phyloP scores from a whole-genome alignment of 495 filamentous ascomycete species.

The Pyronema domesticum region DNA sequence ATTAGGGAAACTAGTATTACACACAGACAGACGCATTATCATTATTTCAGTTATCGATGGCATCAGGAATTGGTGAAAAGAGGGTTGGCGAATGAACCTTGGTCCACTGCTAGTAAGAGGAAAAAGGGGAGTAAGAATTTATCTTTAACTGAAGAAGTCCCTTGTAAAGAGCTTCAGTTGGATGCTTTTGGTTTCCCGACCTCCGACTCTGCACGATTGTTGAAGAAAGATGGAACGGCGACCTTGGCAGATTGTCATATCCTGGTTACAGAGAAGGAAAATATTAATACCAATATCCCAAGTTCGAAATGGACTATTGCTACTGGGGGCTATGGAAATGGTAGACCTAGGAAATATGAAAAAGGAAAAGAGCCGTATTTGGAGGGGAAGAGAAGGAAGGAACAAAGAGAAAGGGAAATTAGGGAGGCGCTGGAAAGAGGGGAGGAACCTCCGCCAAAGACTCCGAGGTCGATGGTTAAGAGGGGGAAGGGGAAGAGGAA shows the following conservation, averaged over 20 bases:
- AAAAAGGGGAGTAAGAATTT: slow-evolving; percentile 19
- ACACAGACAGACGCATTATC: slow-evolving; percentile 36
- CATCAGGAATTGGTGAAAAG: slow-evolving; percentile 40
- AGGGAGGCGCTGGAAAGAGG: too few relatives aligned
- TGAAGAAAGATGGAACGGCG: slow-evolving; percentile 30
- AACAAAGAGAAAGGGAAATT: background rate
- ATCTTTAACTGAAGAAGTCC: background rate
- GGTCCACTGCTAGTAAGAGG: slow-evolving; percentile 29
- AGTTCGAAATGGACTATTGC: background rate
- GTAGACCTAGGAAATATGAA: slow-evolving; percentile 26
- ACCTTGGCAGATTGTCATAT: slow-evolving; percentile 31
- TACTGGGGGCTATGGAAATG: slow-evolving; percentile 7
- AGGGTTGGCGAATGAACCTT: slow-evolving; percentile 38
- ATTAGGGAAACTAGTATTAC: slow-evolving; percentile 41
- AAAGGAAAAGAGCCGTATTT: slow-evolving; percentile 25
- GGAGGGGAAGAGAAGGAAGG: slow-evolving; percentile 13
- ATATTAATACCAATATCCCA: background rate
- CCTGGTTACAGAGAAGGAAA: slow-evolving; percentile 21
- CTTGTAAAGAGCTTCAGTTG: background rate
- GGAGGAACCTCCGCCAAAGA: background rate
- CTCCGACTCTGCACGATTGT: slow-evolving; percentile 19
- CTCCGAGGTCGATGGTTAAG: too few relatives aligned
- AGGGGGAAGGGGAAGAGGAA: background rate
- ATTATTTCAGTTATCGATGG: slow-evolving; percentile 39
- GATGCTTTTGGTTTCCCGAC: slow-evolving; percentile 39